Evolutionary conservation across 495 filamentous ascomycete species (phyloP).

Genomic region (Penicillium nucicola): DNA sequence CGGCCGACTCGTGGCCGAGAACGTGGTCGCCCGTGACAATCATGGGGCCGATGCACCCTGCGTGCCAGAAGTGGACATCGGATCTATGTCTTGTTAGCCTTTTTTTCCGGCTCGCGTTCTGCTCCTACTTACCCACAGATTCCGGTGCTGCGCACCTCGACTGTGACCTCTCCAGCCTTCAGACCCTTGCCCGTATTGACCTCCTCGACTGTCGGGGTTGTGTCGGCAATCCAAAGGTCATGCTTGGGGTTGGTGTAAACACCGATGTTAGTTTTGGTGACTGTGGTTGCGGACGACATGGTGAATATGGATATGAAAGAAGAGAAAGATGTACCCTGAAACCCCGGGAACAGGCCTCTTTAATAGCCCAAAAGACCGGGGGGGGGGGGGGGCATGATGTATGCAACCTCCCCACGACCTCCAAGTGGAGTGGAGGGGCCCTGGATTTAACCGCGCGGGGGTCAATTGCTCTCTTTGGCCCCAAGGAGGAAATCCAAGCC

Average conservation of each 20-base stretch:
- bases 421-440: constrained; percentile 23
- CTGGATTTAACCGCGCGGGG: constrained; percentile 29
- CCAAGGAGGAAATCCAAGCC: constrained; percentile 10
- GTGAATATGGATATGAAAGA: constrained; percentile 7
- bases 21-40: constrained; percentile 83
- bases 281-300: constrained; percentile 37
- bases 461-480: constrained; percentile 5
- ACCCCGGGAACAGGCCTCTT: constrained; percentile 13
- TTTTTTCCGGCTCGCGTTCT: too few species aligned
- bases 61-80: constrained; percentile 95
- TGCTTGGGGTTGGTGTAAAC: constrained; percentile 93
- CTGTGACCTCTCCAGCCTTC: constrained; percentile 75
- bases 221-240: constrained; percentile 83
- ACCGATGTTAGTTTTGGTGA: constrained; percentile 81
- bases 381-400: background rate
- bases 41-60: constrained; percentile 91
- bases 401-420: constrained; percentile 1
- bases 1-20: constrained; percentile 89
- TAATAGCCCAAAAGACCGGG: constrained; percentile 14
- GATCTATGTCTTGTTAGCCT: constrained; percentile 51
- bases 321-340: constrained; percentile 4
- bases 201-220: constrained; percentile 70
- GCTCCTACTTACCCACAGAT: constrained; percentile 73
- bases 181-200: constrained; percentile 67
- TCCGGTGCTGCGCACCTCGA: constrained; percentile 84